Percentiles rank a stretch among this genome's conserved stretches.
Conservation (phyloP, 345 rosid species). For the Combretum micranthum region DNA sequence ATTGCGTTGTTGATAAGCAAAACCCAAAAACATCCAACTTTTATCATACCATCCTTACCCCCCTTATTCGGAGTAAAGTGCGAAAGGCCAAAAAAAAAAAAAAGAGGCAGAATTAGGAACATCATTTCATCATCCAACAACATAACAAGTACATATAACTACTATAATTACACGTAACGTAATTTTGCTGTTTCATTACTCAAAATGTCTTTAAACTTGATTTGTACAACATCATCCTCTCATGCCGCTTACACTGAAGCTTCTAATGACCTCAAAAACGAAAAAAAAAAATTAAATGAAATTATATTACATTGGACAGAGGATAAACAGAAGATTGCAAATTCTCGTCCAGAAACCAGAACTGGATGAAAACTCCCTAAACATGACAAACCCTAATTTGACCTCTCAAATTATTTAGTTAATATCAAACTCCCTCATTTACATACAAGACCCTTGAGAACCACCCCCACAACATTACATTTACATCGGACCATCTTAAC, state of each 20-base stretch:
- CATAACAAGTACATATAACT: conserved; percentile 1
- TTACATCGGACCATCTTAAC: conserved; percentile 8
- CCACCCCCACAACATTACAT: neutral
- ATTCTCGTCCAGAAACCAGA: neutral
- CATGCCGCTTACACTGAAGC: conserved; percentile 12
- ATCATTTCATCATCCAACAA: neutral
- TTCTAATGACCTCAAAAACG: conserved; percentile 9
- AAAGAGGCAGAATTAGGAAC: too few species aligned
- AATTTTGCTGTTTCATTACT: neutral
- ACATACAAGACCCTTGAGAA: conserved; percentile 12
- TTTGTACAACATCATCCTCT: conserved; percentile 30
- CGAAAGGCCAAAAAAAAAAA: too few species aligned
- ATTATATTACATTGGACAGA: conserved; percentile 2
- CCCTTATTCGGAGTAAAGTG: too few species aligned
- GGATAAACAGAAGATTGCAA: neutral
- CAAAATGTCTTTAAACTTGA: conserved; percentile 12
- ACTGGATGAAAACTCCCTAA: too few species aligned
- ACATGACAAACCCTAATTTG: neutral
- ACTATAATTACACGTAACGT: neutral
- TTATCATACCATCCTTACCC: too few species aligned
- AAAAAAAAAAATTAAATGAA: neutral
- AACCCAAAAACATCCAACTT: too few species aligned
- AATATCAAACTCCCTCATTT: neutral
- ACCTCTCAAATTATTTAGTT: conserved; percentile 6
- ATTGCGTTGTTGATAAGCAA: too few species aligned